Conservation (phyloP, 192 early-diverging fungal genomes). For the Coemansia sp. region DNA sequence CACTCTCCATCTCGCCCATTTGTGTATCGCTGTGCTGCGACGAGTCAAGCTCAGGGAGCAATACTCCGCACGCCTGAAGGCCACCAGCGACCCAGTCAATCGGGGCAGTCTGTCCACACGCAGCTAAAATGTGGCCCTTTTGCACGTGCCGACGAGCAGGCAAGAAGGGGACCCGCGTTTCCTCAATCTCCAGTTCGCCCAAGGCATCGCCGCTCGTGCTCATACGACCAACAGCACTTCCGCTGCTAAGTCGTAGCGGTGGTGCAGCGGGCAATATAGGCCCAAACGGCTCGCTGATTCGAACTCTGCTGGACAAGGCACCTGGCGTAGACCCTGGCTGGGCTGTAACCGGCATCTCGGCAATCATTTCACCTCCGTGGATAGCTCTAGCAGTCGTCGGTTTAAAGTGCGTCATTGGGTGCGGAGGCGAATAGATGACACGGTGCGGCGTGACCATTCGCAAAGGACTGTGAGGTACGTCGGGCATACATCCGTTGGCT, state of each 20-base stretch:
- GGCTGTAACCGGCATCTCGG: background rate
- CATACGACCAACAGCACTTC: background rate
- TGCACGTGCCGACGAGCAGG: conserved; percentile 48
- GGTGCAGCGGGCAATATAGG: background rate
- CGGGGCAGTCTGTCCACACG: conserved; percentile 48
- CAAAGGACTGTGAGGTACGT: conserved; percentile 30
- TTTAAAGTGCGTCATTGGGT: conserved; percentile 15
- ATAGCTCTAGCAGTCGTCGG: background rate
- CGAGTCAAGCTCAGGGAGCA: conserved; percentile 28
- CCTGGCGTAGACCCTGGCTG: background rate
- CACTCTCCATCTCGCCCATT: conserved; percentile 42
- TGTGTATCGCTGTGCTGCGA: conserved; percentile 15
- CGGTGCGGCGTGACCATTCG: conserved; percentile 46
- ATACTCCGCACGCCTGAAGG: conserved; percentile 39
- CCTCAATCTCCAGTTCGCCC: conserved; percentile 36
- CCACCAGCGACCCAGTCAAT: conserved; percentile 49
- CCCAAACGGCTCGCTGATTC: conserved; percentile 2
- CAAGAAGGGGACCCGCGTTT: conserved; percentile 45
- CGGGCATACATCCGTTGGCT: background rate
- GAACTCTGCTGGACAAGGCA: background rate
- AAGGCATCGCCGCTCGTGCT: conserved; percentile 13
- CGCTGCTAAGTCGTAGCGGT: conserved; percentile 12
- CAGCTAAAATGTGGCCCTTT: conserved; percentile 45
- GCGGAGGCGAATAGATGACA: conserved; percentile 41
- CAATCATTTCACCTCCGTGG: background rate